Percentiles rank a stretch among this genome's conserved stretches.
Conservation (phyloP, 805 yeast species). For the Cyberlindnera amylophila region DNA sequence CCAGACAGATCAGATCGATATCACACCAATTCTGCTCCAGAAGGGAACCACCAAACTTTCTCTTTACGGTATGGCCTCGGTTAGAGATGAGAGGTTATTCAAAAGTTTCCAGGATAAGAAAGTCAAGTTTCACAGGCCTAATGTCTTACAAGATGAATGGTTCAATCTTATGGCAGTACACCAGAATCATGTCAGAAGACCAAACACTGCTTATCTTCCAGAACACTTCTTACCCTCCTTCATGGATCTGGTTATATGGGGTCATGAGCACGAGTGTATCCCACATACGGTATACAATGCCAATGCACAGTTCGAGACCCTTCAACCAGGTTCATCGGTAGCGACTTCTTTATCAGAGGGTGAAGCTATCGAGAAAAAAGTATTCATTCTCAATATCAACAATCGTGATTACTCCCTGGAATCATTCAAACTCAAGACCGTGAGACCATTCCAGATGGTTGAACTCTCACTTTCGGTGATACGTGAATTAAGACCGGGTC, state of each 20-base stretch:
- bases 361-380: conserved; percentile 72
- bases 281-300: conserved; percentile 60
- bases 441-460: conserved; percentile 78
- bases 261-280: conserved; percentile 95
- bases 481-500: conserved; percentile 55
- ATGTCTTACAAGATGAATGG: conserved; percentile 58
- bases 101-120: conserved; percentile 77
- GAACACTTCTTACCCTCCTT: conserved; percentile 80
- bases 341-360: conserved; percentile 88
- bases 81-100: conserved; percentile 83
- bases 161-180: conserved; percentile 84
- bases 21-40: conserved; percentile 74
- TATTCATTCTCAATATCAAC: conserved; percentile 64
- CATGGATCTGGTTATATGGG: conserved; percentile 87
- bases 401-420: conserved; percentile 54
- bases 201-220: conserved; percentile 79
- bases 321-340: conserved; percentile 92
- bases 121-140: conserved; percentile 76
- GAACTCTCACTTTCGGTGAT: conserved; percentile 53
- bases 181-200: conserved; percentile 79
- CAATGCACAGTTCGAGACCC: conserved; percentile 61
- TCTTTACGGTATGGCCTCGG: conserved; percentile 82
- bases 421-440: conserved; percentile 61
- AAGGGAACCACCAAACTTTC: conserved; percentile 84
- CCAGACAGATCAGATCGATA: conserved; percentile 68